Base-by-base conservation (phyloP, 805 yeast species). In the Nakazawaea siamensis region DNA sequence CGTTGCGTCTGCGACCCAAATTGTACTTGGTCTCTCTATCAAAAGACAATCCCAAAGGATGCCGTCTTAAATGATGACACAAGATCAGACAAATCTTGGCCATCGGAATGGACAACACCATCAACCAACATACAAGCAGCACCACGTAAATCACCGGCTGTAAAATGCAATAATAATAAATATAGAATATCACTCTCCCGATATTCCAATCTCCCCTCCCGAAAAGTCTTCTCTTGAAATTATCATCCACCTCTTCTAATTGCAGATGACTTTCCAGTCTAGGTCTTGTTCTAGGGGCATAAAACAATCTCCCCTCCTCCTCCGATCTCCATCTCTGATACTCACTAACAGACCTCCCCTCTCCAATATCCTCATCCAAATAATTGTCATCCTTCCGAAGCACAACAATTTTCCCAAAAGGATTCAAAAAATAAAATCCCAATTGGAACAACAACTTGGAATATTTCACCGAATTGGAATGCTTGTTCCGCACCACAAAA, bases 191-290 rank as follows among this genome's bases (percentile, higher is more conserved):
- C 18, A 90, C 68, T 43, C 97, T 68, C 1, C 95, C 95, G 14
- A 77, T 51, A 13, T 80, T 77, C 97, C 97, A 92, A 45, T 76
- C 62, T 24, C 97, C 97, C 54, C 97, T 69, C 24, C 97, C 97
- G 54, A 92, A 90, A 33, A 75, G 64, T 40, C 97, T 45, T 26
- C 47, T 49, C 37, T 58, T 58, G 41, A 48, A 49, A 31, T 49
- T 47, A 4, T 48, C 49, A 5, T 14, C 27, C 30, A 20, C 37
- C 23, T 48, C 41, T 8, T 50, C 57, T 20, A 8, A 10, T 26
- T 27, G 23, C 14, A n/a, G 8, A 16, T 20, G 17, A 26, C 34
- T 29, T 27, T 27, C 9, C 7, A 21, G 14, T 33, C 28, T 38
- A 16, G 29, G 33, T 24, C 40, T 31, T 10, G 40, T 10, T 19